phyloP scores from a whole-genome alignment of 768 basidiomycete species.

The Agrocybe praecox region DNA sequence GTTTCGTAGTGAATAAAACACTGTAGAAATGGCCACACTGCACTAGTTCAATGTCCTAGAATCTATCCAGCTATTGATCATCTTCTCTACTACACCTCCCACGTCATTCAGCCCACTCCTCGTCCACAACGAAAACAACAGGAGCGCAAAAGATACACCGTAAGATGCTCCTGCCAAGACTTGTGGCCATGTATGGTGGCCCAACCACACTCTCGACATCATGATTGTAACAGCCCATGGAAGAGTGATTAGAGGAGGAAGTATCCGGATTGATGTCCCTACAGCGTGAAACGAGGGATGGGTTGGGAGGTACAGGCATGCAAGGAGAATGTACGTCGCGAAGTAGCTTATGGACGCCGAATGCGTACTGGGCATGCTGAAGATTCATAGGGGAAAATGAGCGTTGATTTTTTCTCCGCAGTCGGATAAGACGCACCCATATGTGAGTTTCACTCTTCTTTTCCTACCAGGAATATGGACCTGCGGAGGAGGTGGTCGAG shows the following conservation, averaged over 20 bases:
- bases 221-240: constrained; percentile 60
- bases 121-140: constrained; percentile 66
- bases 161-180: constrained; percentile 60
- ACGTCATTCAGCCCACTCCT: constrained; percentile 24
- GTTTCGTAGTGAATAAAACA: no score
- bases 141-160: constrained; percentile 51
- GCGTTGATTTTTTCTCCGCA: background rate
- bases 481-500: constrained; percentile 53
- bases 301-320: constrained; percentile 57
- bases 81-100: constrained; percentile 24
- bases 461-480: constrained; percentile 27
- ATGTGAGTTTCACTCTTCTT: constrained; percentile 50
- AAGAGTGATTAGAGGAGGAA: constrained; percentile 48
- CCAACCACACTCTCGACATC: constrained; percentile 72
- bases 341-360: constrained; percentile 70
- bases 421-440: constrained; percentile 50
- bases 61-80: constrained; percentile 15
- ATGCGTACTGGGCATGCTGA: constrained; percentile 85
- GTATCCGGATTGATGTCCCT: constrained; percentile 35
- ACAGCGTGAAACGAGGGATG: constrained; percentile 53
- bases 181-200: constrained; percentile 75
- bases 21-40: no score
- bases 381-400: background rate
- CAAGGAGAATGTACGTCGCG: constrained; percentile 60
- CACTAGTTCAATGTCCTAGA: no score